Conservation (phyloP, 345 rosid genomes). For the Iberis pinnata region DNA sequence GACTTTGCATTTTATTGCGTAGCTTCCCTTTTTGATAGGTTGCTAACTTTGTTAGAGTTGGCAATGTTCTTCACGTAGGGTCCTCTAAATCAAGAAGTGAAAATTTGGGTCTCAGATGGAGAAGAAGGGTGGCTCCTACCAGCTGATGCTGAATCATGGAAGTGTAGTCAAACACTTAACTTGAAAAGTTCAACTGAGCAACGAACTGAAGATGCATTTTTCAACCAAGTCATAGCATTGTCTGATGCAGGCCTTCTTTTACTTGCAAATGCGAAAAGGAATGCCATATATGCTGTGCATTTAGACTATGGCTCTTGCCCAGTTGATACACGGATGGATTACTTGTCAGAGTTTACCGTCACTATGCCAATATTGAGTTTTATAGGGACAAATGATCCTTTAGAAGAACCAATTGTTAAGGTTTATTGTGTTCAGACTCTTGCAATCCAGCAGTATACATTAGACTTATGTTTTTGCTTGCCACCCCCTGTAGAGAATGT, state of each 20-base stretch:
- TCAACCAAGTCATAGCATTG: conserved; percentile 73
- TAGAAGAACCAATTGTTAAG: conserved; percentile 54
- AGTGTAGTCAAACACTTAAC: conserved; percentile 69
- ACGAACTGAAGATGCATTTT: conserved; percentile 58
- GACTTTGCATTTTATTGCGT: background rate
- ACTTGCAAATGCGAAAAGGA: conserved; percentile 86
- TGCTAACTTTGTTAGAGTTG: background rate
- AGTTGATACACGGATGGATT: conserved; percentile 61
- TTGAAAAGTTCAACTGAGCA: conserved; percentile 63
- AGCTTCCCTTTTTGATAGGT: background rate
- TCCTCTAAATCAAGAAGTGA: conserved; percentile 67
- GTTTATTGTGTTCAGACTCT: conserved; percentile 88
- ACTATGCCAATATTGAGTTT: conserved; percentile 93
- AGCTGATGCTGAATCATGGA: conserved; percentile 57
- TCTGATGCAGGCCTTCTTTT: conserved; percentile 61
- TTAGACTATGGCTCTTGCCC: conserved; percentile 77
- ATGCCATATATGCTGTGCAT: conserved; percentile 75
- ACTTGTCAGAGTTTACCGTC: conserved; percentile 75
- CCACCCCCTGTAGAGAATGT: conserved; percentile 56
- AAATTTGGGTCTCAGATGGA: conserved; percentile 66
- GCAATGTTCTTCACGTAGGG: conserved; percentile 40
- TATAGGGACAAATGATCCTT: conserved; percentile 61
- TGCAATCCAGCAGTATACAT: conserved; percentile 88
- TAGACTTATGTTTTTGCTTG: conserved; percentile 72
- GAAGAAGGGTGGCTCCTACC: conserved; percentile 84